Percentiles rank a stretch among this genome's conserved stretches.
Conservation (phyloP, 495 filamentous ascomycete species). For the Pseudomonodictys pantanalensis region DNA sequence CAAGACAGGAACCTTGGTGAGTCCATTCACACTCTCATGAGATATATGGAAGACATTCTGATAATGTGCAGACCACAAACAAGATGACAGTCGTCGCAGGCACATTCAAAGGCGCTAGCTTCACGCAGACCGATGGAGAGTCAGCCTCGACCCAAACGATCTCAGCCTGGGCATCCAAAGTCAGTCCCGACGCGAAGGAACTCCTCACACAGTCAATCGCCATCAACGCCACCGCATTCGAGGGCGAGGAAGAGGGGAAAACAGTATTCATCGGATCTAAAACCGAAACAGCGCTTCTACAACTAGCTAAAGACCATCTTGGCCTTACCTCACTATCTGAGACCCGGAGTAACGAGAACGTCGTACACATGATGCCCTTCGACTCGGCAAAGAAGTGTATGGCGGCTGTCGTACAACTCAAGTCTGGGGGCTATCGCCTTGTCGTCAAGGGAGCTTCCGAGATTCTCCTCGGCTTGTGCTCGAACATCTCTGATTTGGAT, state of each 20-base stretch:
- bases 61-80: slow-evolving; percentile 59
- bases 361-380: slow-evolving; percentile 39
- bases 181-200: slow-evolving; percentile 53
- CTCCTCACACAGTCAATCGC: slow-evolving; percentile 72
- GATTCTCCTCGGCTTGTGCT: slow-evolving; percentile 22
- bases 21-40: not conserved
- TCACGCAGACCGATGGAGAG: slow-evolving; percentile 46
- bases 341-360: slow-evolving; percentile 65
- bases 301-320: slow-evolving; percentile 71
- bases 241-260: slow-evolving; percentile 68
- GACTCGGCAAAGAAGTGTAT: slow-evolving; percentile 28
- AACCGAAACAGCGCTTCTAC: slow-evolving; percentile 80
- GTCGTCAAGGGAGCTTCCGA: slow-evolving; percentile 28
- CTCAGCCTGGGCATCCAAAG: slow-evolving; percentile 19
- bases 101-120: slow-evolving; percentile 66
- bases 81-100: slow-evolving; percentile 86
- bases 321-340: slow-evolving; percentile 69
- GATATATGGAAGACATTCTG: not conserved
- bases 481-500: not conserved
- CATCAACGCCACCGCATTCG: slow-evolving; percentile 86
- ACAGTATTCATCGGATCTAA: slow-evolving; percentile 81
- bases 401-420: slow-evolving; percentile 19
- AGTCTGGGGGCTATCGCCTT: slow-evolving; percentile 15
- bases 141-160: slow-evolving; percentile 3
- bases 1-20: slow-evolving; percentile 80